Conservation (phyloP, 345 rosid species). For the Boechera retrofracta region DNA sequence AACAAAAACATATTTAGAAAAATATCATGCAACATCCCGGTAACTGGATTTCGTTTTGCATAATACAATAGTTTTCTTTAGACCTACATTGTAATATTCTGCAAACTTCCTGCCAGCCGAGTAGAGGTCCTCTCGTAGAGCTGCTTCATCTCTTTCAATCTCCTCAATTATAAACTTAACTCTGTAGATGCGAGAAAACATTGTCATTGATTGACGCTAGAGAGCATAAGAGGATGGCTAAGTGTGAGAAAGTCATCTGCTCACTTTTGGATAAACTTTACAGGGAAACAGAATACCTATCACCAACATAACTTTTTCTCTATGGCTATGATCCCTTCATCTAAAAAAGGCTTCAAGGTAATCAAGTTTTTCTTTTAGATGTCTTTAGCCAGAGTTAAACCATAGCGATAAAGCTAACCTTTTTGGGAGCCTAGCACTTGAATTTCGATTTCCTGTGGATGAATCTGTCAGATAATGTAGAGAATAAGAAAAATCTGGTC, state of each 20-base stretch:
- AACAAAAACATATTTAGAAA: neutral
- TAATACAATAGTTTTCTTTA: conserved; percentile 18
- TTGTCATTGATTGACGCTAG: neutral
- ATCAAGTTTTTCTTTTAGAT: conserved; percentile 11
- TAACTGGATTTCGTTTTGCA: conserved; percentile 2
- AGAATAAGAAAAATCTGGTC: conserved; percentile 1
- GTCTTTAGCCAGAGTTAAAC: conserved; percentile 17
- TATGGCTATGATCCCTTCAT: neutral
- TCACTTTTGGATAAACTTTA: neutral
- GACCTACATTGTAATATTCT: conserved; percentile 86
- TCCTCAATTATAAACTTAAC: conserved; percentile 93
- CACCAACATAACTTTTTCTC: neutral
- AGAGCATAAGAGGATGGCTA: conserved; percentile 15
- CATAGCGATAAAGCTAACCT: conserved; percentile 58
- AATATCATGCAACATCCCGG: neutral
- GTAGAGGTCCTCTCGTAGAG: conserved; percentile 90
- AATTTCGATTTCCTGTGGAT: conserved; percentile 68
- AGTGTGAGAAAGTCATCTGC: neutral
- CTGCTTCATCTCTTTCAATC: conserved; percentile 92
- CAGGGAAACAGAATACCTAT: neutral
- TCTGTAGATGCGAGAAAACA: conserved; percentile 51
- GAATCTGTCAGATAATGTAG: conserved; percentile 55
- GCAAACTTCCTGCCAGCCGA: conserved; percentile 92
- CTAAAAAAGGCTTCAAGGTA: conserved; percentile 10
- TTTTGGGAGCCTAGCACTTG: conserved; percentile 88